phyloP scores from a whole-genome alignment of 208 protist species.

The Leishmania arabica region DNA sequence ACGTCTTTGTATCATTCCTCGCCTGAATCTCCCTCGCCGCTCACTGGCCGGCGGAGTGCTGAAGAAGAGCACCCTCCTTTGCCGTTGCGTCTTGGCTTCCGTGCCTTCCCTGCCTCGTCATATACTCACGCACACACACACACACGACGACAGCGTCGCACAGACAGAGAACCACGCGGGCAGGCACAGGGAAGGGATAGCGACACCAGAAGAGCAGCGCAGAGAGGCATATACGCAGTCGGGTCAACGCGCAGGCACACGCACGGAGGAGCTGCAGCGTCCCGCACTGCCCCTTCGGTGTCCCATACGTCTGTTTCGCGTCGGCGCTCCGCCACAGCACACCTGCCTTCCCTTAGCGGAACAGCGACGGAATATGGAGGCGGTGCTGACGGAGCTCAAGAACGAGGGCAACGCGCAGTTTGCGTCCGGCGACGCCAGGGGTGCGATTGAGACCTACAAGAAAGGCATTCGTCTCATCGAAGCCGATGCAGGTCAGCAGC shows the following conservation, averaged over 20 bases:
- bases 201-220: not conserved
- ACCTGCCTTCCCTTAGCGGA: not conserved
- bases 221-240: not conserved
- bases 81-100: not conserved
- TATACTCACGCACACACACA: not conserved
- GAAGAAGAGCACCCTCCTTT: no score
- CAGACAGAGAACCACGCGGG: not conserved
- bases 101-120: not conserved
- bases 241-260: not conserved
- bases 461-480: constrained; percentile 34
- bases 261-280: not conserved
- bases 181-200: not conserved
- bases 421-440: constrained; percentile 33
- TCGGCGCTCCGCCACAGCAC: not conserved
- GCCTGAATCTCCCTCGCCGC: no score
- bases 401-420: constrained; percentile 67
- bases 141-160: not conserved
- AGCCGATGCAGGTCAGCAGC: not conserved
- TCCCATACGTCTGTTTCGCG: not conserved
- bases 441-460: constrained; percentile 42
- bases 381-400: constrained; percentile 42
- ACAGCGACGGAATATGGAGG: constrained; percentile 15
- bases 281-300: not conserved
- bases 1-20: no score
- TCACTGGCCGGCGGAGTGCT: no score